Conservation (phyloP, 805 yeast species). For the Suhomyces sp. region DNA sequence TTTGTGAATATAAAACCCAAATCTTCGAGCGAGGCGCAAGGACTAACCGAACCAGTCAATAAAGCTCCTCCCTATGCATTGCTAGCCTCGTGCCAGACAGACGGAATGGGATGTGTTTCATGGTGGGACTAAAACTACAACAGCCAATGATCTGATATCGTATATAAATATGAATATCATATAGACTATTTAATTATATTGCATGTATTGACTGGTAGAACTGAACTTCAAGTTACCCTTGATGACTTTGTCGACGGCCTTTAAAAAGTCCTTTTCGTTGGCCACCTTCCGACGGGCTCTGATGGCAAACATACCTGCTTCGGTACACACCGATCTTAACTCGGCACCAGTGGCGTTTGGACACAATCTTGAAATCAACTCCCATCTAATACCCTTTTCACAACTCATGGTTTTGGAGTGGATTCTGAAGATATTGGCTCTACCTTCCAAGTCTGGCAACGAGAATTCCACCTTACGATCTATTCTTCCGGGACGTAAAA, state of each 20-base stretch:
- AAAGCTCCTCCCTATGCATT: conserved; percentile 79
- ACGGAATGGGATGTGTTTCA: conserved; percentile 92
- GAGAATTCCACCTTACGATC: conserved; percentile 98
- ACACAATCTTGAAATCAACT: conserved; percentile 91
- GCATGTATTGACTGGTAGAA: conserved; percentile 97
- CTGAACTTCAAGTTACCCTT: conserved; percentile 98
- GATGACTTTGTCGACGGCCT: conserved; percentile 97
- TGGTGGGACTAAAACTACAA: conserved; percentile 74
- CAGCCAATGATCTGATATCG: neutral
- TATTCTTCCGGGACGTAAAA: conserved; percentile 97
- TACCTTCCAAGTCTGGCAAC: conserved; percentile 93
- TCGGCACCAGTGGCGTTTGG: conserved; percentile 99
- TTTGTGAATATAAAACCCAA: conserved; percentile 82
- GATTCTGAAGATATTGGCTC: conserved; percentile 95
- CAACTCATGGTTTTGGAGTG: conserved; percentile 98
- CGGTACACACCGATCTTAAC: conserved; percentile 96
- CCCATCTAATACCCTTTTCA: conserved; percentile 98
- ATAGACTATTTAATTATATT: conserved; percentile 62
- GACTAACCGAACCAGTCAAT: conserved; percentile 33
- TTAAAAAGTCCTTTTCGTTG: conserved; percentile 94
- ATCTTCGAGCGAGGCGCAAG: conserved; percentile 54
- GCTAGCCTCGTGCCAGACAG: conserved; percentile 87
- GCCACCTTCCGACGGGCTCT: conserved; percentile 98
- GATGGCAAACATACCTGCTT: conserved; percentile 99
- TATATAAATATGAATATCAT: neutral